Evolutionary conservation across 2,329 filamentous ascomycete genomes (phyloP).

Genomic region (Macrophomina tecta): DNA sequence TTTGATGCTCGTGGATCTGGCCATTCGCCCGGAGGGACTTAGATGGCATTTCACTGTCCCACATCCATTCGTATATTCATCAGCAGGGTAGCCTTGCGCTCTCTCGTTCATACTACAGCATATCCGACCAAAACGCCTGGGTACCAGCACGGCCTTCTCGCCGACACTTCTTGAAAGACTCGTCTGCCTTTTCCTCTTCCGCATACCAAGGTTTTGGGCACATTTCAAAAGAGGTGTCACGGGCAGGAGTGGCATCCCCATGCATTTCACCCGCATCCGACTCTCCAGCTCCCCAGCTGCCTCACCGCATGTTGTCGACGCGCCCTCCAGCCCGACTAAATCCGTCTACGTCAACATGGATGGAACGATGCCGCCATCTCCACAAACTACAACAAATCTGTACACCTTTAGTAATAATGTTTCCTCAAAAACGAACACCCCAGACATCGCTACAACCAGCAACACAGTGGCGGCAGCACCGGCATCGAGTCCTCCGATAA

Average conservation of each 20-base stretch:
- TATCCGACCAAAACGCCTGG: too few relatives aligned
- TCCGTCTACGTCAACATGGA: constrained; percentile 43
- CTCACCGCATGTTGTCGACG: constrained; percentile 40
- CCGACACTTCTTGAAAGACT: not conserved
- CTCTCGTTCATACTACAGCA: not conserved
- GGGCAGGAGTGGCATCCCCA: not conserved
- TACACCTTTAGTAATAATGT: not conserved
- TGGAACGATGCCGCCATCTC: constrained; percentile 27
- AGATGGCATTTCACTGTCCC: not conserved
- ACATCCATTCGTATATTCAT: not conserved
- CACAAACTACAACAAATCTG: not conserved
- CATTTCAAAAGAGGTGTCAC: not conserved
- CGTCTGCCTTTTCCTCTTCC: not conserved
- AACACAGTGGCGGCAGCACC: constrained; percentile 29
- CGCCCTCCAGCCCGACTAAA: constrained; percentile 40
- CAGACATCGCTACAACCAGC: constrained; percentile 36
- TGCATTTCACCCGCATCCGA: constrained; percentile 24
- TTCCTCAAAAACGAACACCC: not conserved
- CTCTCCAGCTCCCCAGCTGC: constrained; percentile 29
- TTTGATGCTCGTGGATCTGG: not conserved
- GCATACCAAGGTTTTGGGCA: not conserved
- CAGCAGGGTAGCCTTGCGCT: not conserved
- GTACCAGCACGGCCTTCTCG: too few relatives aligned
- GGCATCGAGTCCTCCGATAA: constrained; percentile 31
- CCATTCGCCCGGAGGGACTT: not conserved